Evolutionary conservation across 2,329 filamentous ascomycete genomes (phyloP).

Genomic region (Trichophyton rubrum): DNA sequence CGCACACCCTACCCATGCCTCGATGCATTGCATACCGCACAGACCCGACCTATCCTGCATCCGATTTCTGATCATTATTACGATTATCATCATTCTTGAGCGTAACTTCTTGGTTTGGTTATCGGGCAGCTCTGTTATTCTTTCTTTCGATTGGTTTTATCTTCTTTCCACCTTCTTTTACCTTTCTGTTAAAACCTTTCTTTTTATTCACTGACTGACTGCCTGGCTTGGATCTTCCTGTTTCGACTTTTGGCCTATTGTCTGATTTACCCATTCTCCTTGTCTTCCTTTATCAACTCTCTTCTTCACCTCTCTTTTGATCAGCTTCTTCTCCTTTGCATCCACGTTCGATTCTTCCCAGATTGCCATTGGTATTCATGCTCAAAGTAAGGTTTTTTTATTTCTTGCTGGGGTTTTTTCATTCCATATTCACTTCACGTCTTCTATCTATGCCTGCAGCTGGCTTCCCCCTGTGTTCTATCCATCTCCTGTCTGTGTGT

Average conservation of each 20-base stretch:
- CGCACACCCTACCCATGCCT: background rate
- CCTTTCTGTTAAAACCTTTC: background rate
- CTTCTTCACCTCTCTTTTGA: background rate
- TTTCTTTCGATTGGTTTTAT: conserved; percentile 12
- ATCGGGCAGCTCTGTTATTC: background rate
- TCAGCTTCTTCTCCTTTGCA: background rate
- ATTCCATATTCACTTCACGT: conserved; percentile 6
- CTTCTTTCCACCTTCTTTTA: background rate
- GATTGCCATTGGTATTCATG: conserved; percentile 8
- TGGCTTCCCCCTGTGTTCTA: background rate
- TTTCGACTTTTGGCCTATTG: background rate
- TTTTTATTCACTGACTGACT: background rate
- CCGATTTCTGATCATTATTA: conserved; percentile 5
- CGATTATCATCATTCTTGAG: conserved; percentile 6
- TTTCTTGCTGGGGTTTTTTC: conserved; percentile 8
- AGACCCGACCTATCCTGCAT: background rate
- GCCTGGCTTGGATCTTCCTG: background rate
- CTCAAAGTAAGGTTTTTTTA: conserved; percentile 1
- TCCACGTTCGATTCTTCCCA: conserved; percentile 2
- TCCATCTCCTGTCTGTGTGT: background rate
- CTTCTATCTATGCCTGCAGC: conserved; percentile 16
- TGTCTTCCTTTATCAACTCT: background rate
- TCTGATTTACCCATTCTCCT: background rate
- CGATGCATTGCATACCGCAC: background rate
- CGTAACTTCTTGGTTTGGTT: conserved; percentile 5